These are phyloP conservation scores for Seiridium unicorne DNA, from an alignment of 2,329 filamentous ascomycete species.

Conservation along the genomic window DNA sequence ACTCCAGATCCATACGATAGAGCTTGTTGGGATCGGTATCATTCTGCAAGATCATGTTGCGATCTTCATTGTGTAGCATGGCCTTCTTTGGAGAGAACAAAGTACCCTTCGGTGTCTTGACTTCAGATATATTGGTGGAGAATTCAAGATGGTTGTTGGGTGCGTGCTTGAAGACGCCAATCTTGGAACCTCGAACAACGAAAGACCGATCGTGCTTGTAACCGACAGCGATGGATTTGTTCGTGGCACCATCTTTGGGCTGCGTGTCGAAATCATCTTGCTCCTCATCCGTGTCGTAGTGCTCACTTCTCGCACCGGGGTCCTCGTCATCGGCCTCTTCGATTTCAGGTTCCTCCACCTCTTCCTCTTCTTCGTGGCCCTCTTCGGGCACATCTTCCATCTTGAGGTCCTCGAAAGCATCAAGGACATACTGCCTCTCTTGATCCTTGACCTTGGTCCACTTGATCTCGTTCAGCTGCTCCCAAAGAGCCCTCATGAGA, in stretches of 20 bases:
- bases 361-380: conserved; percentile 48
- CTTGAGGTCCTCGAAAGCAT: conserved; percentile 90
- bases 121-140: conserved; percentile 94
- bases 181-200: conserved; percentile 95
- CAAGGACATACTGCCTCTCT: conserved; percentile 90
- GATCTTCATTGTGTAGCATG: conserved; percentile 90
- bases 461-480: conserved; percentile 90
- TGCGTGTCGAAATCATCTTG: conserved; percentile 70
- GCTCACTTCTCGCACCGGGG: conserved; percentile 59
- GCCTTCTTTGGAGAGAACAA: conserved; percentile 94
- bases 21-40: conserved; percentile 81
- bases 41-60: conserved; percentile 87
- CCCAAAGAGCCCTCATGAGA: conserved; percentile 94
- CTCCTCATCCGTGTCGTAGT: conserved; percentile 69
- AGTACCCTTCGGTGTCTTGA: conserved; percentile 82
- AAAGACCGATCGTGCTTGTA: conserved; percentile 98
- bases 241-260: conserved; percentile 78
- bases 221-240: conserved; percentile 91
- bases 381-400: conserved; percentile 75
- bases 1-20: conserved; percentile 96
- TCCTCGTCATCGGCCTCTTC: conserved; percentile 63
- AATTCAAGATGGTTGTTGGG: conserved; percentile 91
- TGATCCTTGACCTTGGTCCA: conserved; percentile 92
- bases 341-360: conserved; percentile 53
- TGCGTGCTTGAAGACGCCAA: conserved; percentile 97